Conservation (phyloP, 768 basidiomycete species). For the Multifurca ochricompacta region DNA sequence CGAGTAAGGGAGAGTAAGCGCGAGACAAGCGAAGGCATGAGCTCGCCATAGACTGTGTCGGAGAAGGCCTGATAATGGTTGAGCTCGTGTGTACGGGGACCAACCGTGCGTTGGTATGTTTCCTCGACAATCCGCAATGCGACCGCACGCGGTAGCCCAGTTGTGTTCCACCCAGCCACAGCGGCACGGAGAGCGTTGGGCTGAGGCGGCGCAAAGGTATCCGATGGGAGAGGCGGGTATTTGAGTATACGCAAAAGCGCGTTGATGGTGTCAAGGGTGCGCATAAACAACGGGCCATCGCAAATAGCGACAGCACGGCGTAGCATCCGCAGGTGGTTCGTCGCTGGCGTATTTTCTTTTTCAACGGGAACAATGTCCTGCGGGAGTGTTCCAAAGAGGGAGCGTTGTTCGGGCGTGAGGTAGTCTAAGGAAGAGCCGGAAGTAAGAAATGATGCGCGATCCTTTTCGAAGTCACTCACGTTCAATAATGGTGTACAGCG, state of each 20-base stretch:
- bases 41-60: constrained; percentile 83
- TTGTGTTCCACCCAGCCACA: constrained; percentile 42
- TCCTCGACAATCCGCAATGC: constrained; percentile 78
- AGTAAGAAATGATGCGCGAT: not conserved
- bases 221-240: constrained; percentile 49
- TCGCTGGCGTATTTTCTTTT: constrained; percentile 7
- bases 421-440: constrained; percentile 43
- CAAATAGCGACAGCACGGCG: constrained; percentile 61
- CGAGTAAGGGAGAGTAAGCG: constrained; percentile 45
- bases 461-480: constrained; percentile 24
- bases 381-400: constrained; percentile 61
- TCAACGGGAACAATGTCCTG: constrained; percentile 28
- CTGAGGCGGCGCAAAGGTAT: constrained; percentile 37
- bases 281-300: constrained; percentile 66
- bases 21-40: constrained; percentile 66
- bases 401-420: constrained; percentile 55
- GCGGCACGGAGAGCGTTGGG: constrained; percentile 43
- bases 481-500: constrained; percentile 65
- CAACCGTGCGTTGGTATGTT: constrained; percentile 88
- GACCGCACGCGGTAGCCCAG: constrained; percentile 55
- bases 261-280: constrained; percentile 57
- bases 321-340: constrained; percentile 45
- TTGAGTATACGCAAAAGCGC: constrained; percentile 53
- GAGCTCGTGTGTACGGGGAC: constrained; percentile 77
- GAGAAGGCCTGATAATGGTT: constrained; percentile 78